These are phyloP conservation scores for Xylariaceae sp. DNA, from an alignment of 2,329 filamentous ascomycete genomes.

Conservation along the genomic window DNA sequence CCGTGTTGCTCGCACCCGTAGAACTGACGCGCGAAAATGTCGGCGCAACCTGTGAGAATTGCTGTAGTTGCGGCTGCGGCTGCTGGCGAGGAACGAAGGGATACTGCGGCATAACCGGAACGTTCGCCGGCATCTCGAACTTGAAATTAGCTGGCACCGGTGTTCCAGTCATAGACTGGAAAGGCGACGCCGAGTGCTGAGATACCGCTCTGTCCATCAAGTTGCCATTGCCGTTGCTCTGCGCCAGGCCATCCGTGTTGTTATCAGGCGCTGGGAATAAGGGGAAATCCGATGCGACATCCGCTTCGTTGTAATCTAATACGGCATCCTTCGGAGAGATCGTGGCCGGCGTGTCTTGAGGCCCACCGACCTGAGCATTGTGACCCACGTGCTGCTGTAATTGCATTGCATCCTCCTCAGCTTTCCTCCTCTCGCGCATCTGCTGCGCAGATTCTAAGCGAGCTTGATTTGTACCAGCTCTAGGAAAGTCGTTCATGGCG, in stretches of 20 bases:
- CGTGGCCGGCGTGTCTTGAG: constrained; percentile 62
- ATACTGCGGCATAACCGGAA: constrained; percentile 32
- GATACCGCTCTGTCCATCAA: constrained; percentile 15
- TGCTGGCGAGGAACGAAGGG: constrained; percentile 35
- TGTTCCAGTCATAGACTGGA: constrained; percentile 27
- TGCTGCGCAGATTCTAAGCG: constrained; percentile 52
- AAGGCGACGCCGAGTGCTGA: constrained; percentile 28
- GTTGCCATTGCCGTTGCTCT: constrained; percentile 18
- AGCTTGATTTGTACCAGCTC: constrained; percentile 30
- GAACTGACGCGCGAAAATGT: constrained; percentile 40
- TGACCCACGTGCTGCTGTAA: constrained; percentile 40
- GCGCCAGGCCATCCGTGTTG: constrained; percentile 37
- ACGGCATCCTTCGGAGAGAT: constrained; percentile 93
- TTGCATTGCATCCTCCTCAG: constrained; percentile 51
- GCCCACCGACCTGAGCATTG: constrained; percentile 35
- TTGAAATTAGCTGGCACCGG: constrained; percentile 28
- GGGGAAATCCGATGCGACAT: constrained; percentile 64
- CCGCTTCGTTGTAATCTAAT: constrained; percentile 73
- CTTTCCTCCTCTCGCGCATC: constrained; percentile 56
- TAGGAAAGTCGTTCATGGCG: constrained; percentile 41
- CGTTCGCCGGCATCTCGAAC: constrained; percentile 37
- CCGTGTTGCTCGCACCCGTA: constrained; percentile 36
- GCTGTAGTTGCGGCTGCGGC: constrained; percentile 29
- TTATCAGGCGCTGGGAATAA: constrained; percentile 63
- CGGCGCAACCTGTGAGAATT: constrained; percentile 38